Base-by-base conservation (phyloP, 2,329 filamentous ascomycete genomes). In the Exophiala mesophila region DNA sequence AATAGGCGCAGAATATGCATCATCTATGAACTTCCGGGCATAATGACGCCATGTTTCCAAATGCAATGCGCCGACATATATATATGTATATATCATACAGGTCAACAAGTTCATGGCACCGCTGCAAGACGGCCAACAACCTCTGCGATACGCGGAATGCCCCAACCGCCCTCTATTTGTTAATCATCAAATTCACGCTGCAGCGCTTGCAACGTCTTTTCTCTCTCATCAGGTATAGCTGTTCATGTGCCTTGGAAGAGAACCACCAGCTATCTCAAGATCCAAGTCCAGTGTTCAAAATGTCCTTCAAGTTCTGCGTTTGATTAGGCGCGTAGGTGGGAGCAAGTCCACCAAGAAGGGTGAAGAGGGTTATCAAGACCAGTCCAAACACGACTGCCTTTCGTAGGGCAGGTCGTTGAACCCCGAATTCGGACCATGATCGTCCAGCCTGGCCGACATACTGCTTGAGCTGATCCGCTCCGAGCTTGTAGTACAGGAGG, bases 401-500 rank as follows among this genome's bases (percentile, higher is more conserved):
- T 69, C 88, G 85, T 58, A 85, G 72, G 34, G 81, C 77, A 9
- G 89, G 89, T 61, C 83, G 83, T 53, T 74, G 76, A 57, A 79
- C 79, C 45, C 88, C 88, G 56, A 92, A 88, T 59, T 95, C 88
- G 38, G 84, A 83, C 88, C 88, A 94, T 48, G 82, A 77, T 62
- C 88, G 84, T 60, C 75, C 74, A 41, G 75, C 83, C 56, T 88
- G 82, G 49, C 74, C 73, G 46, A 83, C 68, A 64, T 90, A 88
- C 60, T 83, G 83, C 74, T 84, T 89, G 61, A 95, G 70, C 64
- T 88, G 84, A 47, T 94, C 88, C 10, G 64, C 69, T 41, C 79
- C 79, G 39, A 83, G 76, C 72, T 81, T 82, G 72, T 82, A 83
- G 73, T 79, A 82, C 57, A 82, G 65, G 16, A 83, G 72, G 55